Evolutionary conservation across 1,284 basidiomycete species (phyloP), one percentile per base, ranked within the genome.

Genomic region (Kalmanozyma brasiliensis): DNA sequence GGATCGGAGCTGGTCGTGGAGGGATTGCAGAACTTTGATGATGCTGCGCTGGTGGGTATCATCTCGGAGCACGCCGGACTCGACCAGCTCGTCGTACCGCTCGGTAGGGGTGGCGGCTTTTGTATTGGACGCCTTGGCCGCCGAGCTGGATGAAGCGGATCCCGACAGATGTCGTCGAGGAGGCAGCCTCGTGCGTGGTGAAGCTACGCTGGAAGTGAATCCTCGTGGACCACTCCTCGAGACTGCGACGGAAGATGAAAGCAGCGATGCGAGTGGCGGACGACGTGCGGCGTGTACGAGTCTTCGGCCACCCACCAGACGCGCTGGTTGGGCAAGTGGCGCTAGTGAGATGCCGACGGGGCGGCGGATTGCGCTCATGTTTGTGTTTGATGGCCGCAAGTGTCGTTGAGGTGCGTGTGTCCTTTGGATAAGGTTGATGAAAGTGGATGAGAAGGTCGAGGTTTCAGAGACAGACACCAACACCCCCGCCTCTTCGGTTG

Each of bases 41-140:
- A 98, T 95, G 30, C 86, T 86, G 30, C 89, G 88, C 83, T 98
- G 95, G 83, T 94, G 89, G 8, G 87, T 86, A 80, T 98, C 95
- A 46, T 89, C 86, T 19, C 87, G 86, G 42, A 98, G 84, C 1
- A 87, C 82, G 14, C 91, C 91, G n/a, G 85, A 83, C 6, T 87
- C 83, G 42, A 97, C 87, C 41, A 95, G 87, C 68, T 87, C 85
- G 68, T 89, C 85, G 84, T 98, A 98, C 49, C 89, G 88, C 34
- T 85, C 82, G 44, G 89, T 83, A 8, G 91, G 92, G 9, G 46
- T 58, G 17, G 44, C 24, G 4, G 59, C 62, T 26, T 63, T 64
- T 38, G 13, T 20, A 13, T 60, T 64, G 43, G 38, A 32, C 7
- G 46, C 36, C 17, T 57, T 55, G 16, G 55, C 53, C 0, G 55